phyloP scores from a whole-genome alignment of 306 rosid genomes.

The Cicer yamashitae region DNA sequence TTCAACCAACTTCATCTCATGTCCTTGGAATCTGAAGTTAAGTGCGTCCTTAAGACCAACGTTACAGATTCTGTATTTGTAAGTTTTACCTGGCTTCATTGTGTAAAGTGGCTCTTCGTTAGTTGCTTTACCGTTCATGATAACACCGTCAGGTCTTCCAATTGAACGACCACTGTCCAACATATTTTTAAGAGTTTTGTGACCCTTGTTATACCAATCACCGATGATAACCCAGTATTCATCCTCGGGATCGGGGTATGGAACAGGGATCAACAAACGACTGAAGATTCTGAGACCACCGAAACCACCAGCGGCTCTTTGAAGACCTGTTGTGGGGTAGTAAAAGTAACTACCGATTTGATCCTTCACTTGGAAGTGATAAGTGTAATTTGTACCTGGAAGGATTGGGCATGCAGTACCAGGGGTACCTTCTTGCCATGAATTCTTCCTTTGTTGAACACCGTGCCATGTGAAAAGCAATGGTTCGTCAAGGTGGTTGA shows the following conservation, averaged over 20 bases:
- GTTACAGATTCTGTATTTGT: constrained; percentile 76
- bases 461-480: constrained; percentile 78
- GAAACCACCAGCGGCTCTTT: constrained; percentile 67
- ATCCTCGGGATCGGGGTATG: constrained; percentile 74
- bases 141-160: constrained; percentile 69
- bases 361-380: constrained; percentile 78
- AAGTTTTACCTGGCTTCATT: constrained; percentile 76
- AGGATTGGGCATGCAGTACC: constrained; percentile 79
- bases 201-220: constrained; percentile 77
- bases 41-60: constrained; percentile 71
- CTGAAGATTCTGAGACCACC: constrained; percentile 75
- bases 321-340: constrained; percentile 62
- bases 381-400: constrained; percentile 73
- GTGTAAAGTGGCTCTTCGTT: constrained; percentile 65
- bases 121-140: constrained; percentile 63
- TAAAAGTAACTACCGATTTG: constrained; percentile 75
- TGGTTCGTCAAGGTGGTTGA: constrained; percentile 81
- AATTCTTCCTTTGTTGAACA: constrained; percentile 74
- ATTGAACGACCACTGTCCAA: constrained; percentile 70
- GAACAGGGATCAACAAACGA: constrained; percentile 76
- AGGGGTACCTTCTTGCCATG: constrained; percentile 78
- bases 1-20: constrained; percentile 68
- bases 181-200: constrained; percentile 46
- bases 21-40: constrained; percentile 79
- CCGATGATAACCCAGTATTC: constrained; percentile 74